Base-by-base conservation (phyloP, 345 rosid genomes). In the Hypericum androsaemum region DNA sequence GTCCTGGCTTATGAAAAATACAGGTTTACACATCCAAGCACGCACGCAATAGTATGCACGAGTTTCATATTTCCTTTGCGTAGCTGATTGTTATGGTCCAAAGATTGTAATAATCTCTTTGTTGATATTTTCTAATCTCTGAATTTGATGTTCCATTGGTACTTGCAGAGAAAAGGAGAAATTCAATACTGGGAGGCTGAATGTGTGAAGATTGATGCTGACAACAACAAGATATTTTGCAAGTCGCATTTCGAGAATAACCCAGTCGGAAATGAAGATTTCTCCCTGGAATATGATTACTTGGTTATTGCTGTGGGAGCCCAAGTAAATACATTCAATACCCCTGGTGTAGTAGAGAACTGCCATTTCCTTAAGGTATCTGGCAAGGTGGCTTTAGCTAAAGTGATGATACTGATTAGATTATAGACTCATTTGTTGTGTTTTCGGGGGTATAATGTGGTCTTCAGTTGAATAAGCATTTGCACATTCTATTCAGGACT, bases 341-440 rank as follows among this genome's bases (percentile, higher is more conserved):
- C 85, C 69, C 97, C 95, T 7, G 98, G 97, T 67, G 98, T 88
- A n/a, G 39, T 48, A 48, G 97, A 88, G 80, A 85, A 83, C 76
- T 92, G 98, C 64, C 82, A 83, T 75, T 92, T 92, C 70, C 80
- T 92, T 43, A 92, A 88, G 95, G 96, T 90, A 43, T 17, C 16
- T 45, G 17, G 4, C 17, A 12, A 12, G 16, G 14, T n/a, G n/a
- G n/a, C n/a, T n/a, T n/a, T n/a, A n/a, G n/a, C n/a, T n/a, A n/a
- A n/a, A n/a, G n/a, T n/a, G n/a, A n/a, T n/a, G n/a, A n/a, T n/a
- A 22, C 10, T 14, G 11, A 36, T 7, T 58, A 41, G 42, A 45
- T 44, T 6, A 22, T 36, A 17, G 8, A 39, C 15, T 44, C 16
- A 12, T 47, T 14, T 32, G 35, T 6, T 3, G 12, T 17, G 46